Base-by-base conservation (phyloP, 1,284 basidiomycete species). In the Cutaneotrichosporon spelunceum region DNA sequence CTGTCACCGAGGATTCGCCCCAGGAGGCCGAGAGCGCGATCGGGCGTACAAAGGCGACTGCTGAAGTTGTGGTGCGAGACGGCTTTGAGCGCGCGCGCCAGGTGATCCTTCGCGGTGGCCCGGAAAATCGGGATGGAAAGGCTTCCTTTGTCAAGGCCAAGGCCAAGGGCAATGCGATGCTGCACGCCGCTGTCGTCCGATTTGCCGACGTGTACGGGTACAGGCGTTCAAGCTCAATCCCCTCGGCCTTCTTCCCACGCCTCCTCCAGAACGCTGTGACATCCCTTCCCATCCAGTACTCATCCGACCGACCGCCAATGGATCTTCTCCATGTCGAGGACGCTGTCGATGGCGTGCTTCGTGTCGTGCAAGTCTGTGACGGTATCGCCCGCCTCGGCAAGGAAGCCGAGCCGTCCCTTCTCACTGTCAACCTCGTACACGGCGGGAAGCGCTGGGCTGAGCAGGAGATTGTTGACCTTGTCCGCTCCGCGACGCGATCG, bases 131-230 rank as follows among this genome's bases (percentile, higher is more conserved):
- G 9, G 30, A 45, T 34, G 19, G 21, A 2, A 39, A 21, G 7
- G 44, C 21, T 3, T 36, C 47, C 16, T 7, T 19, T 6, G 14
- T 30, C 48, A 48, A 48, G 47, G 11, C 24, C 21, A 47, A 29
- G n/a, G n/a, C 9, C 48, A 50, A 50, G 48, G 11, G 21, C 23
- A 49, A 33, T 11, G n/a, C 42, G 7, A 27, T 33, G 36, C 54
- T 63, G 29, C 61, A 57, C 39, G 61, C 53, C 21, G 55, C 66
- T n/a, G 70, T 78, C 29, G 53, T 78, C 9, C 71, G 78, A 11
- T 71, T 76, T 36, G 62, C 70, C n/a, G 71, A 74, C 16, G 63
- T 79, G 13, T 80, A 78, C 57, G 78, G 78, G 19, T 73, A 70
- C 53, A 58, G 63, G 0, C 66, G 68, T 10, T 13, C 53, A 10